Conservation (phyloP, 2,329 filamentous ascomycete species). For the Ceratocystis lukuohia region DNA sequence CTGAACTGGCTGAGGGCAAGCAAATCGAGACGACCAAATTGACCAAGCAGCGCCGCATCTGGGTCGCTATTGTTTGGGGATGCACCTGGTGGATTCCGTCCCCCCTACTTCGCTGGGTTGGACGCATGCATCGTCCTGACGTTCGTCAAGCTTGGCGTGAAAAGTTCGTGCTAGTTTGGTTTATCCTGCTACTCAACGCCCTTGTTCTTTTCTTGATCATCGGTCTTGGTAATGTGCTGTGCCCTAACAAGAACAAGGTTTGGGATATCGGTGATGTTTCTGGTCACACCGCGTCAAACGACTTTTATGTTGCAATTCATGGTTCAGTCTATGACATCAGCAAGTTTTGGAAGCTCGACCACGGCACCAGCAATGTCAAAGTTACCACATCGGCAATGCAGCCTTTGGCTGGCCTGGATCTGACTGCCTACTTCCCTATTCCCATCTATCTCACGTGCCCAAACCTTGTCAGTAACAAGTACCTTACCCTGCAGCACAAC, state of each 20-base stretch:
- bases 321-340: conserved; percentile 86
- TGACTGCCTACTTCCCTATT: conserved; percentile 76
- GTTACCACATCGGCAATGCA: conserved; percentile 55
- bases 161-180: conserved; percentile 67
- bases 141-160: conserved; percentile 96
- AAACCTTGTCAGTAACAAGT: conserved; percentile 50
- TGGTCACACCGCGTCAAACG: conserved; percentile 54
- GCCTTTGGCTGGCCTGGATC: conserved; percentile 60
- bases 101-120: conserved; percentile 61
- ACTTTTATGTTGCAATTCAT: conserved; percentile 78
- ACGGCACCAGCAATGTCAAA: conserved; percentile 58
- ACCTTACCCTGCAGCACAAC: conserved; percentile 48
- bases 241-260: conserved; percentile 81
- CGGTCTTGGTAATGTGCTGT: conserved; percentile 68
- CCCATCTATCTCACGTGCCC: conserved; percentile 64
- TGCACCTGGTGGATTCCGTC: conserved; percentile 94
- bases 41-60: conserved; percentile 52
- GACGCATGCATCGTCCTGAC: conserved; percentile 93
- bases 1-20: conserved; percentile 64
- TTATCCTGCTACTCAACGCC: conserved; percentile 73
- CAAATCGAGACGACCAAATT: conserved; percentile 58
- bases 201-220: conserved; percentile 86
- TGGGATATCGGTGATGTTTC: conserved; percentile 62
- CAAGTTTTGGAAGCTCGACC: conserved; percentile 73
- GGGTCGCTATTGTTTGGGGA: conserved; percentile 73